A percentile compares a stretch with the other conserved stretches of the same genome.
Conservation (phyloP, 768 basidiomycete genomes). For the Cantharellus cinnabarinus region DNA sequence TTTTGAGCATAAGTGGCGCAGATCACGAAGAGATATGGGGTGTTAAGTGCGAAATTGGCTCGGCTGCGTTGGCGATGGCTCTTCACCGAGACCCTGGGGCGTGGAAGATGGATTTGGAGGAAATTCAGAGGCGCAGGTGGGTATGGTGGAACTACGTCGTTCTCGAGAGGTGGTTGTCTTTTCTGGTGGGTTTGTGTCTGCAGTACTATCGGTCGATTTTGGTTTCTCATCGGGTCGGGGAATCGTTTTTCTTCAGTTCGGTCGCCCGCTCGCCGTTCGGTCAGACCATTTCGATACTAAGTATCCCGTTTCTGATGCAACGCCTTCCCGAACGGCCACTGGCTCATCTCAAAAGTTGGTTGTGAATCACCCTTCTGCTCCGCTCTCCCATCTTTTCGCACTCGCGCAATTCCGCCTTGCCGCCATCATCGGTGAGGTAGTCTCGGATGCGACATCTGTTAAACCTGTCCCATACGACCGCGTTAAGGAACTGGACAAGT, state of each 20-base stretch:
- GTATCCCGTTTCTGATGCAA: constrained; percentile 35
- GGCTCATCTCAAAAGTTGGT: too few species aligned
- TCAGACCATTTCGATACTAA: constrained; percentile 74
- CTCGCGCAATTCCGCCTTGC: constrained; percentile 3
- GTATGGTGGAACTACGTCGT: constrained; percentile 82
- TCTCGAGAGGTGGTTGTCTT: constrained; percentile 42
- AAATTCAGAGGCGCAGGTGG: constrained; percentile 59
- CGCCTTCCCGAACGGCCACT: too few species aligned
- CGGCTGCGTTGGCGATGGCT: constrained; percentile 63
- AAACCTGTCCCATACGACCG: constrained; percentile 62
- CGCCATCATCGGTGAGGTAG: constrained; percentile 45
- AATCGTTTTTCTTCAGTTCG: constrained; percentile 56
- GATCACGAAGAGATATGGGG: constrained; percentile 71
- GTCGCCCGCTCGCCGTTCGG: constrained; percentile 52
- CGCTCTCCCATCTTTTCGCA: background rate
- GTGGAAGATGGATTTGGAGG: constrained; percentile 43
- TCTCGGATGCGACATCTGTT: constrained; percentile 67
- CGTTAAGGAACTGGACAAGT: constrained; percentile 50
- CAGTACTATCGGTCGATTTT: background rate
- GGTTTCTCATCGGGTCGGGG: constrained; percentile 55
- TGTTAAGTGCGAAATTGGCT: constrained; percentile 49
- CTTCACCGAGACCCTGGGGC: constrained; percentile 71
- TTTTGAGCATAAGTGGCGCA: constrained; percentile 47
- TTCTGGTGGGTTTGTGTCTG: background rate
- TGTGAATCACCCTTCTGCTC: constrained; percentile 10